phyloP scores from a whole-genome alignment of 345 rosid genomes.

The Luvunga scandens region DNA sequence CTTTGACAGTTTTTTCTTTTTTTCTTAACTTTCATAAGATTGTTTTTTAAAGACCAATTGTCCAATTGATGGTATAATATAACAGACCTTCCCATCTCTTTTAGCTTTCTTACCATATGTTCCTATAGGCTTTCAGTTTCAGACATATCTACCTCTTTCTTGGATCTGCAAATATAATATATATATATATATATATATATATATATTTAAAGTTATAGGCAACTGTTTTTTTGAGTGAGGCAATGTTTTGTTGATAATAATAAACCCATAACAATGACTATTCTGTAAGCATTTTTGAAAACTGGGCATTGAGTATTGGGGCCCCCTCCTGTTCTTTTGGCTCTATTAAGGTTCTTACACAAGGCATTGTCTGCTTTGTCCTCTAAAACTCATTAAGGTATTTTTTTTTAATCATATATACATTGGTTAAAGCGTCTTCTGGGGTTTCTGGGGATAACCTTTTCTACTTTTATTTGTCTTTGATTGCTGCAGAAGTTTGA shows the following conservation, averaged over 20 bases:
- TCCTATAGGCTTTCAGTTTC: conserved; percentile 19
- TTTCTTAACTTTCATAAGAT: background rate
- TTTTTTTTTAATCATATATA: background rate
- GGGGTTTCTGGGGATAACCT: conserved; percentile 21
- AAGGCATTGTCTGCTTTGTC: conserved; percentile 21
- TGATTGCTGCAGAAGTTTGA: conserved; percentile 20
- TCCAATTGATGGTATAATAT: background rate
- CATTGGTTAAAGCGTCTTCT: conserved; percentile 7
- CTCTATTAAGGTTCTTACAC: conserved; percentile 25
- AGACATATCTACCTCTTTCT: conserved; percentile 33
- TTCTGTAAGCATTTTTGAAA: conserved; percentile 24
- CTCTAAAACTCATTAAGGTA: conserved; percentile 16
- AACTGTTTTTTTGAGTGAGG: background rate
- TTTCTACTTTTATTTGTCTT: conserved; percentile 19
- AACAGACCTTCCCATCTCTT: conserved; percentile 29
- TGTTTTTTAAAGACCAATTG: background rate
- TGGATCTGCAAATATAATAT: conserved; percentile 73
- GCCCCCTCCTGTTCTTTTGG: conserved; percentile 25
- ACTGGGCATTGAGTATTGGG: conserved; percentile 15
- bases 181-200: too few relatives aligned
- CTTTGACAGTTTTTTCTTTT: background rate
- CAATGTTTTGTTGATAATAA: conserved; percentile 4
- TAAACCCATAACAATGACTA: conserved; percentile 10
- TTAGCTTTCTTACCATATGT: conserved; percentile 36
- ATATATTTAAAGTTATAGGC: conserved; percentile 4